These are phyloP conservation scores for Quercus alba DNA, from an alignment of 306 rosid genomes.

Conservation along the genomic window DNA sequence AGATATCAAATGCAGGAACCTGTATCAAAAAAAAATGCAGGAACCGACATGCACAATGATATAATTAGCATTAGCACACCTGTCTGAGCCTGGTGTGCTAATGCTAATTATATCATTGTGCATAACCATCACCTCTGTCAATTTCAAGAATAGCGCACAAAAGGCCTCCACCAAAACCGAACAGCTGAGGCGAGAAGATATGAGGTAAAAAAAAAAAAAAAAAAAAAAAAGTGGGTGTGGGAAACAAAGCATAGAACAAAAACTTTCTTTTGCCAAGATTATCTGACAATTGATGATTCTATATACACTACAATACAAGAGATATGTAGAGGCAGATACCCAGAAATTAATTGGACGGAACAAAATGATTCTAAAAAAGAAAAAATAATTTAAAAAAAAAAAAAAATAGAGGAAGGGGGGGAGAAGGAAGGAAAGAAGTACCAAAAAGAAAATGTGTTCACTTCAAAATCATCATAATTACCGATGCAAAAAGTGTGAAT, in stretches of 20 bases:
- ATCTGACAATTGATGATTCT: conserved; percentile 39
- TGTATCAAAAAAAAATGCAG: background rate
- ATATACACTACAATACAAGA: conserved; percentile 74
- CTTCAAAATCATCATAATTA: conserved; percentile 28
- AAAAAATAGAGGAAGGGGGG: background rate
- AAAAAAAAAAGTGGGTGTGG: background rate
- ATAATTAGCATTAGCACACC: background rate
- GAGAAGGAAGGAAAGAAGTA: conserved; percentile 15
- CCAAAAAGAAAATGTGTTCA: conserved; percentile 22
- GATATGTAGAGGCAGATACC: conserved; percentile 49
- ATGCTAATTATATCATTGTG: too few species aligned
- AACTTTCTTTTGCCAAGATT: conserved; percentile 35
- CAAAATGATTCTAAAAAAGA: conserved; percentile 23
- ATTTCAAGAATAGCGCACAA: background rate
- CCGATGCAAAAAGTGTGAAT: conserved; percentile 46
- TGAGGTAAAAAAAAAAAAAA: background rate
- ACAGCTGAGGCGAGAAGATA: background rate
- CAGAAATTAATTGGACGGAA: conserved; percentile 48
- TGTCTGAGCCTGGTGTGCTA: background rate
- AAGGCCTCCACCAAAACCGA: background rate
- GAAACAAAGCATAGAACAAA: conserved; percentile 10
- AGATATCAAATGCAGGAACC: background rate
- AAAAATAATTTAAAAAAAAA: background rate
- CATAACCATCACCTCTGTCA: background rate
- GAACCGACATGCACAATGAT: background rate